phyloP scores from a whole-genome alignment of 108 stramenopile genomes.

The Fragilaria crotonensis region DNA sequence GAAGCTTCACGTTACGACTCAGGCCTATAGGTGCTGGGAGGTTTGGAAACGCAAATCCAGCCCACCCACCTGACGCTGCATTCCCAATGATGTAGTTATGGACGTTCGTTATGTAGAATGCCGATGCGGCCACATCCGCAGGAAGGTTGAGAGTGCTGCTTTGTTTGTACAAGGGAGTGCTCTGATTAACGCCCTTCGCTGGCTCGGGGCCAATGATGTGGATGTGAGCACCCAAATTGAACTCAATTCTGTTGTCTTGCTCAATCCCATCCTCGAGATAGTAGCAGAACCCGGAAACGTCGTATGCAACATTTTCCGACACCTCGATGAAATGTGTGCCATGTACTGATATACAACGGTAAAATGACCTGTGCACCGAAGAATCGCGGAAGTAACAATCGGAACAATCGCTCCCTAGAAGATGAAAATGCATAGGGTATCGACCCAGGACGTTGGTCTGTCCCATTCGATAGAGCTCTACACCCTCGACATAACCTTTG shows the following conservation, averaged over 20 bases:
- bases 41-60: conserved; percentile 31
- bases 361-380: conserved; percentile 29
- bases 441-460: conserved; percentile 41
- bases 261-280: conserved; percentile 52
- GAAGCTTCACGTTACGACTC: conserved; percentile 4
- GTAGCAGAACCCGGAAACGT: conserved; percentile 39
- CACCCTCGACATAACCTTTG: conserved; percentile 22
- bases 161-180: conserved; percentile 3
- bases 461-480: conserved; percentile 43
- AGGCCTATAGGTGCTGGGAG: conserved; percentile 12
- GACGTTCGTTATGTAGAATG: conserved; percentile 36
- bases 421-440: conserved; percentile 40
- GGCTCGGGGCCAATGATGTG: conserved; percentile 24
- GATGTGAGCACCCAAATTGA: conserved; percentile 43
- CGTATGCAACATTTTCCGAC: conserved; percentile 39
- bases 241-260: conserved; percentile 26
- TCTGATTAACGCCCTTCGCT: conserved; percentile 11
- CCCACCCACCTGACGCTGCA: conserved; percentile 39
- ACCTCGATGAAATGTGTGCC: conserved; percentile 20
- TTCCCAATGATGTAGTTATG: conserved; percentile 42
- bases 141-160: conserved; percentile 18
- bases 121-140: conserved; percentile 33
- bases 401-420: conserved; percentile 11
- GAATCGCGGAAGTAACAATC: conserved; percentile 31
- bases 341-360: conserved; percentile 39